A percentile compares a stretch with the other conserved stretches of the same genome.
Conservation (phyloP, 768 basidiomycete species). For the Dioszegia aurantiaca region DNA sequence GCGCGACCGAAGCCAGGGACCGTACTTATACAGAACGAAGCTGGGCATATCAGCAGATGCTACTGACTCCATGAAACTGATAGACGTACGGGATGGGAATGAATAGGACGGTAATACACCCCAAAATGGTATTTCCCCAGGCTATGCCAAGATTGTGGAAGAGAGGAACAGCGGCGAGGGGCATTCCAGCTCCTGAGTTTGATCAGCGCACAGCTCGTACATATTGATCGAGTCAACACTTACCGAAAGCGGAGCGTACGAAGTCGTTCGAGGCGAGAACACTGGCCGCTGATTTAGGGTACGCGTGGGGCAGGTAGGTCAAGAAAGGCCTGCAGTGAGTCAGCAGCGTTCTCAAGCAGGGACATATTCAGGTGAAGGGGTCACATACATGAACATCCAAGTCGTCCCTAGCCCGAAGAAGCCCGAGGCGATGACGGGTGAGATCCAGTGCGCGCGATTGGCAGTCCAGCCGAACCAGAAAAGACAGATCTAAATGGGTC, state of each 20-base stretch:
- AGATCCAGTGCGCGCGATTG: conserved; percentile 42
- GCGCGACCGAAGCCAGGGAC: conserved; percentile 23
- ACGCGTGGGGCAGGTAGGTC: conserved; percentile 36
- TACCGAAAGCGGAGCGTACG: conserved; percentile 47
- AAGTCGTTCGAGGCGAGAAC: conserved; percentile 52
- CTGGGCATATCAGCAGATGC: conserved; percentile 12
- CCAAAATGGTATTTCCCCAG: conserved; percentile 47
- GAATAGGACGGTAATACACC: conserved; percentile 47
- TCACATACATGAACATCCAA: conserved; percentile 32
- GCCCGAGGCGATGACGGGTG: conserved; percentile 22
- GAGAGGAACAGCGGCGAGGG: conserved; percentile 43
- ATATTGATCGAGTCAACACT: neutral
- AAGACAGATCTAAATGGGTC: conserved; percentile 24
- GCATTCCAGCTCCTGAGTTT: conserved; percentile 36
- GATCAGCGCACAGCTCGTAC: conserved; percentile 2
- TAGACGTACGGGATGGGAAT: conserved; percentile 46
- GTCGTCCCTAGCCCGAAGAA: conserved; percentile 37
- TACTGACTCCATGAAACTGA: neutral
- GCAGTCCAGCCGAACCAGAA: conserved; percentile 49
- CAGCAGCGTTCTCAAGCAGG: conserved; percentile 1
- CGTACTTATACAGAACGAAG: conserved; percentile 27
- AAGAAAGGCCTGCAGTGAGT: conserved; percentile 21
- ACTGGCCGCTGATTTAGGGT: conserved; percentile 49
- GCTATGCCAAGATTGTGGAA: conserved; percentile 48
- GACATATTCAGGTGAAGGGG: neutral